A percentile compares a stretch with the other conserved stretches of the same genome.
Conservation (phyloP, 257 asterid genomes). For the Gynochthodes officinalis region DNA sequence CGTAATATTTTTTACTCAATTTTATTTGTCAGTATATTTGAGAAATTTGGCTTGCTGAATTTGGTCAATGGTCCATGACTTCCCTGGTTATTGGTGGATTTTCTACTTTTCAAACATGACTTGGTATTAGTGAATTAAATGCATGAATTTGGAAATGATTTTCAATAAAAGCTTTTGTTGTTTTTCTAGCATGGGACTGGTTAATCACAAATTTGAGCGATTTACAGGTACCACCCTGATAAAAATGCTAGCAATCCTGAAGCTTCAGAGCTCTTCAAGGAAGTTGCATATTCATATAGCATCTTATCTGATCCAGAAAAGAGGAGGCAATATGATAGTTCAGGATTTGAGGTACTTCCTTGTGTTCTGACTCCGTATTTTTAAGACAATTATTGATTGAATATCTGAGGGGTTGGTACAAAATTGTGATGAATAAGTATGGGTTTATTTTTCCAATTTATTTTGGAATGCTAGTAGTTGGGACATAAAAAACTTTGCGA, state of each 20-base stretch:
- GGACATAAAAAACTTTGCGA: neutral
- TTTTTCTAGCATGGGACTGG: neutral
- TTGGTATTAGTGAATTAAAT: neutral
- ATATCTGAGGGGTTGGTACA: neutral
- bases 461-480: neutral
- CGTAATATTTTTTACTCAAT: neutral
- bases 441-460: neutral
- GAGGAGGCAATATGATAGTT: conserved; percentile 85
- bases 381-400: neutral
- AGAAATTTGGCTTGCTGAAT: neutral
- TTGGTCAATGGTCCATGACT: neutral
- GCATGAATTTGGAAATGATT: neutral
- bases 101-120: neutral
- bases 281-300: conserved; percentile 97
- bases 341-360: conserved; percentile 86
- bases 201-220: neutral
- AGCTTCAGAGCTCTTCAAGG: conserved; percentile 97
- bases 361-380: neutral
- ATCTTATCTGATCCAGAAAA: conserved; percentile 94
- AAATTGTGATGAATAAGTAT: neutral
- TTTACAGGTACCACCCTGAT: conserved; percentile 95
- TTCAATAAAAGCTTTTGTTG: neutral
- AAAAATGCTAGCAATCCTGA: conserved; percentile 96
- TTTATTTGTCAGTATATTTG: neutral
- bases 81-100: conserved; percentile 3